These are phyloP conservation scores for Globisporangium nodosum DNA, from an alignment of 352 stramenopile genomes.

Conservation along the genomic window DNA sequence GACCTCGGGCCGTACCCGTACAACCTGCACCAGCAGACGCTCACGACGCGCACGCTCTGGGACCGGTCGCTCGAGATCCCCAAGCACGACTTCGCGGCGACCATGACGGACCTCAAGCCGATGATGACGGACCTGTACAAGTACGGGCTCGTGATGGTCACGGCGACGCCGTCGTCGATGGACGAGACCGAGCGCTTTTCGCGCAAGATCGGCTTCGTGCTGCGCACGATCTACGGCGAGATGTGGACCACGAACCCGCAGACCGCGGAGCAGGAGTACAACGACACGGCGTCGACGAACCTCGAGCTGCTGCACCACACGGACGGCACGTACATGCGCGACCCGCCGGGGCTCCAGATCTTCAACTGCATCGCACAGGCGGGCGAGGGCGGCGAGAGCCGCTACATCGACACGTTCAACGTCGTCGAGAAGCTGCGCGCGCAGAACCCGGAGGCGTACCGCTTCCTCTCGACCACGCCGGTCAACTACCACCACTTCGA, in stretches of 20 bases:
- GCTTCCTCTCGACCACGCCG: conserved; percentile 59
- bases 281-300: conserved; percentile 87
- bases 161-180: conserved; percentile 61
- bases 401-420: conserved; percentile 80
- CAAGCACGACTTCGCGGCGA: conserved; percentile 31
- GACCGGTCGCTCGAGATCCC: conserved; percentile 38
- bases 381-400: conserved; percentile 61
- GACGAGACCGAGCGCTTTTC: conserved; percentile 78
- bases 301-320: conserved; percentile 82
- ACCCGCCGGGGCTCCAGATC: conserved; percentile 84
- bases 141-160: conserved; percentile 65
- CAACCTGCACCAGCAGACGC: conserved; percentile 50
- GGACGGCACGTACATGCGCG: conserved; percentile 84
- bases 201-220: conserved; percentile 75
- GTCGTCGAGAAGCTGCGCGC: conserved; percentile 57
- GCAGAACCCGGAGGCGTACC: conserved; percentile 55
- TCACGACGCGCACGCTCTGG: conserved; percentile 54
- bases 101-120: conserved; percentile 49
- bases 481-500: conserved; percentile 81
- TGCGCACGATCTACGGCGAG: conserved; percentile 86
- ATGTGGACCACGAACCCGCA: conserved; percentile 87
- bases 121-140: conserved; percentile 70
- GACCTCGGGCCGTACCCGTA: conserved; percentile 37
- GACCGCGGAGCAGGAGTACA: conserved; percentile 64
- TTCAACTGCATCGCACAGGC: conserved; percentile 86